Percentiles rank a stretch among this genome's conserved stretches.
These are phyloP conservation scores for Bipolaris gigantea DNA, from an alignment of 2,329 filamentous ascomycete genomes.

Conservation along the genomic window DNA sequence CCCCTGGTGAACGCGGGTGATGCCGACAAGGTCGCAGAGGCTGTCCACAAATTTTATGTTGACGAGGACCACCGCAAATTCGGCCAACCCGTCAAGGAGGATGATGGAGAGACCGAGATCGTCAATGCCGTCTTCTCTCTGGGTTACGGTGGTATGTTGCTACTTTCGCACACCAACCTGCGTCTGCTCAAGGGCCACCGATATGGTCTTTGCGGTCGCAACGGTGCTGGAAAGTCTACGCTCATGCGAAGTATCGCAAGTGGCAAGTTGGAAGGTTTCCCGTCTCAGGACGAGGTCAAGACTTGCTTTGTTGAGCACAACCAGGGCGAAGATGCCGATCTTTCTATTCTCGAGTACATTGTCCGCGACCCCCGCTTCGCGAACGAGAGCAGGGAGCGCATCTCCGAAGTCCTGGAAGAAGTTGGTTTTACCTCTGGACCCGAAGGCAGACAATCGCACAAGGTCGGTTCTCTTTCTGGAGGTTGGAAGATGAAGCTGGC, in stretches of 20 bases:
- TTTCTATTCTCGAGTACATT: slow-evolving; percentile 93
- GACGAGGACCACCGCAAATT: slow-evolving; percentile 86
- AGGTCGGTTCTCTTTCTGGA: slow-evolving; percentile 91
- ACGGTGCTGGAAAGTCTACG: slow-evolving; percentile 98
- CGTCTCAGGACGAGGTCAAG: slow-evolving; percentile 84
- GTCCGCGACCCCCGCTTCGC: slow-evolving; percentile 85
- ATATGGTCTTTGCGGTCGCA: slow-evolving; percentile 94
- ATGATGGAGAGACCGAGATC: slow-evolving; percentile 91
- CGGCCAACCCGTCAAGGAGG: slow-evolving; percentile 80
- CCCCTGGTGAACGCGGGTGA: slow-evolving; percentile 66
- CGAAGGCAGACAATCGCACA: slow-evolving; percentile 83
- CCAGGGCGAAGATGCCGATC: slow-evolving; percentile 94
- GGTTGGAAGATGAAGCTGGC: slow-evolving; percentile 99
- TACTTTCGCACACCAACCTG: slow-evolving; percentile 94
- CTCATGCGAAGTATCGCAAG: slow-evolving; percentile 95
- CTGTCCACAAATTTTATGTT: slow-evolving; percentile 75
- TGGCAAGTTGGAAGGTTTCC: slow-evolving; percentile 96
- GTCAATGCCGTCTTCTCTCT: slow-evolving; percentile 98
- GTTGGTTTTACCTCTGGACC: slow-evolving; percentile 93
- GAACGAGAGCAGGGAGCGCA: slow-evolving; percentile 75
- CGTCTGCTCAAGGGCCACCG: slow-evolving; percentile 93
- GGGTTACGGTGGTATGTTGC: slow-evolving; percentile 95
- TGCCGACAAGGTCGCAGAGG: slow-evolving; percentile 67
- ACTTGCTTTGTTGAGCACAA: slow-evolving; percentile 99
- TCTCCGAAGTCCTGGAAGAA: slow-evolving; percentile 80